Percentiles rank a stretch among this genome's conserved stretches.
Evolutionary conservation across 2,329 filamentous ascomycete species (phyloP).

Genomic region (Sporothrix globosa): DNA sequence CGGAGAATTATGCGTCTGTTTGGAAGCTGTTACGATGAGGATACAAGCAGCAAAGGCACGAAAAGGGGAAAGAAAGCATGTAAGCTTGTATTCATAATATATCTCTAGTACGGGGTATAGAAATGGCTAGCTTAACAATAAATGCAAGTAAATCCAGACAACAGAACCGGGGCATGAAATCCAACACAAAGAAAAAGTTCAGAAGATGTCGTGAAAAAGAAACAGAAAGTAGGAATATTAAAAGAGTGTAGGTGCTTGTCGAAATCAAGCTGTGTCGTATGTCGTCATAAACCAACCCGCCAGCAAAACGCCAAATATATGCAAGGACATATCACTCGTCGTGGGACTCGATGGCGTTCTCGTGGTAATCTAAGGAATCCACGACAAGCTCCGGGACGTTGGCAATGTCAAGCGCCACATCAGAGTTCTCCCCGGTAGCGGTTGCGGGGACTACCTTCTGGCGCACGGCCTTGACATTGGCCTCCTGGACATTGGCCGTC

Average conservation of each 20-base stretch:
- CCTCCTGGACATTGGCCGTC: neutral
- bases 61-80: neutral
- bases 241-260: constrained; percentile 3
- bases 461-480: constrained; percentile 6
- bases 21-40: neutral
- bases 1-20: neutral
- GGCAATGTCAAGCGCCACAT: neutral
- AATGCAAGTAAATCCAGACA: neutral
- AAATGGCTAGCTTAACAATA: neutral
- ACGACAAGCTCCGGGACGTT: neutral
- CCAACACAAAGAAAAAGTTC: neutral
- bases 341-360: neutral
- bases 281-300: neutral
- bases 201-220: neutral
- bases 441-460: neutral
- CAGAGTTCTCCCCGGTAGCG: neutral
- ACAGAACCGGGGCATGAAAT: neutral
- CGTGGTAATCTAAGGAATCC: neutral
- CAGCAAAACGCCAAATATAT: neutral
- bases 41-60: neutral
- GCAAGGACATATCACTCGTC: neutral
- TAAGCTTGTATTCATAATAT: constrained; percentile 24
- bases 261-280: constrained; percentile 1
- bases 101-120: constrained; percentile 19
- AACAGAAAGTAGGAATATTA: neutral